Conservation (phyloP, 2,329 filamentous ascomycete species). For the Corinectria fuckeliana region DNA sequence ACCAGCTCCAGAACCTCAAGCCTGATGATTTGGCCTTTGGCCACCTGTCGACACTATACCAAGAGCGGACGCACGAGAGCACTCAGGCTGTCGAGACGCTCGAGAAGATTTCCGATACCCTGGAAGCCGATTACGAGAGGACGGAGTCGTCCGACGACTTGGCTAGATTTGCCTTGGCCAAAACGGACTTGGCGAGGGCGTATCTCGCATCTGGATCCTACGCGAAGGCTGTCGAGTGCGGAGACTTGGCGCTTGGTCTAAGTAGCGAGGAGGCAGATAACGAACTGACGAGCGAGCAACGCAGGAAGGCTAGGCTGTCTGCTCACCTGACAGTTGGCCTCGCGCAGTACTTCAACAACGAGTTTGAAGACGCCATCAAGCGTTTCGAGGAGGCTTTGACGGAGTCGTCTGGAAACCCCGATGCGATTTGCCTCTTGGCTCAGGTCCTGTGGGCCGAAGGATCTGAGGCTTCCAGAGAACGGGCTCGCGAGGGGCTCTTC, state of each 20-base stretch:
- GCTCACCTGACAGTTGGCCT: conserved; percentile 86
- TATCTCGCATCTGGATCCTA: conserved; percentile 74
- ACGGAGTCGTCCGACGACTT: conserved; percentile 79
- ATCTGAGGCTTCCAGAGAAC: conserved; percentile 72
- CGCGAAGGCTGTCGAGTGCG: conserved; percentile 75
- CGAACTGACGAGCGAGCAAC: conserved; percentile 68
- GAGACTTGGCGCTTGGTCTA: conserved; percentile 80
- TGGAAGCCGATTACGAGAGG: conserved; percentile 84
- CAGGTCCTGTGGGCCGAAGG: conserved; percentile 95
- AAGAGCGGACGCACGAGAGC: conserved; percentile 79
- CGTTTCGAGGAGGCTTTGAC: conserved; percentile 83
- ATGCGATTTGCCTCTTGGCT: conserved; percentile 85
- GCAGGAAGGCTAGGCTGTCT: conserved; percentile 77
- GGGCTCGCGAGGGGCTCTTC: conserved; percentile 81
- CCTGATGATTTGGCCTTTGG: conserved; percentile 74
- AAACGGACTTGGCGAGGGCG: conserved; percentile 85
- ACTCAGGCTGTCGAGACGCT: conserved; percentile 68
- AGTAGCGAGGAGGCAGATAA: conserved; percentile 74
- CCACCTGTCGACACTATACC: conserved; percentile 80
- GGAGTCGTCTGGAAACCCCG: conserved; percentile 77
- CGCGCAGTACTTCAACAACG: conserved; percentile 74
- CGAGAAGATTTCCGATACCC: conserved; percentile 67
- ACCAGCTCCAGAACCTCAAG: conserved; percentile 76
- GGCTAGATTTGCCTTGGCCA: conserved; percentile 79
- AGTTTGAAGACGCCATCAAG: conserved; percentile 72